Evolutionary conservation across 495 filamentous ascomycete species (phyloP), one percentile per base, ranked within the genome.

Genomic region (Neurospora sp.): DNA sequence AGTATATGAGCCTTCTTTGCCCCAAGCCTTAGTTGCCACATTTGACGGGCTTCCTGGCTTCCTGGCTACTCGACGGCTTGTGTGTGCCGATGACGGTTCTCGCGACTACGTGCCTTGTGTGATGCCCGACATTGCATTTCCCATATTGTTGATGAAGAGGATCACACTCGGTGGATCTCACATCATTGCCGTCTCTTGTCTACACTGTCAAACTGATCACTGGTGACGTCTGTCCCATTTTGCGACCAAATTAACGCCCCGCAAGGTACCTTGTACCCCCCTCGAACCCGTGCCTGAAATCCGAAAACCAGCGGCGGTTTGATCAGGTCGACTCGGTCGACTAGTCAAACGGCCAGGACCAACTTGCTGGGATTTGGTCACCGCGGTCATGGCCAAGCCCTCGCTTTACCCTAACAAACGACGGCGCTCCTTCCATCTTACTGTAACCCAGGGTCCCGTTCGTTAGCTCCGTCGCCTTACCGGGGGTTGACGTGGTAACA

Each of bases 291-390:
- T 65, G 53, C 53, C 27, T 65, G 53, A 65, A 35, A 65, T 65
- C 53, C 53, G 27, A 37, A 65, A 65, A 35, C 27, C 27, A 18
- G 53, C 53, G 27, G 53, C 27, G 22, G 53, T 61, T 35, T 61
- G 53, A 61, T 61, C 53, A 61, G 48, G 20, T 59, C 22, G 22
- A 61, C 22, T 61, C 53, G 6, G 53, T 35, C 27, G 53, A 61
- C 12, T 61, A 14, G 74, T 73, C 74, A 72, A 72, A 72, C 71
- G 46, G 71, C 73, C 71, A 71, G 76, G 78, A 76, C 77, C 72
- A 71, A 73, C 70, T 69, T 71, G 69, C 70, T 74, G 73, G 76
- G 74, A 73, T 75, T 74, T 53, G 40, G 69, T 46, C 69, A 73
- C 69, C 71, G 22, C 27, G 53, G 22, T 18, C 27, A 65, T 27